These are phyloP conservation scores for Penicillium roqueforti DNA, from an alignment of 495 filamentous ascomycete species.

Conservation along the genomic window DNA sequence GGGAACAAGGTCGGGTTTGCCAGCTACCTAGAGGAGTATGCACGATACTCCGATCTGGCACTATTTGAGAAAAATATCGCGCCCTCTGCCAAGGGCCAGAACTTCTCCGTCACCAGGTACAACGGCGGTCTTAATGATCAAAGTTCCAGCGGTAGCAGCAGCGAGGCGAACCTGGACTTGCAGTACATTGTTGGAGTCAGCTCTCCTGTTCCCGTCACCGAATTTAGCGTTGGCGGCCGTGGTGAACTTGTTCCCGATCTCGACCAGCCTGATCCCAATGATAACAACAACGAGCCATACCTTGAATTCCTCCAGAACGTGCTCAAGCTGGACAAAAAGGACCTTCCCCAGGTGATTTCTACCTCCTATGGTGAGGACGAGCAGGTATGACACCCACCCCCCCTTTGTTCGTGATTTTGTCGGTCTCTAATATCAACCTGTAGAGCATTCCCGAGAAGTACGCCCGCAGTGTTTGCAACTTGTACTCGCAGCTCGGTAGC, in stretches of 20 bases:
- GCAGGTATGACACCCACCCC: slow-evolving; percentile 26
- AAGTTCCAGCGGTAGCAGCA: slow-evolving; percentile 41
- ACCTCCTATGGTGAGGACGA: slow-evolving; percentile 83
- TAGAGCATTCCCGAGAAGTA: slow-evolving; percentile 66
- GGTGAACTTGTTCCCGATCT: slow-evolving; percentile 60
- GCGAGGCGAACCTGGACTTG: slow-evolving; percentile 74
- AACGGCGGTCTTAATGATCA: slow-evolving; percentile 56
- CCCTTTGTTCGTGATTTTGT: neutral
- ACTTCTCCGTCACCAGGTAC: slow-evolving; percentile 59
- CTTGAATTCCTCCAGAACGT: slow-evolving; percentile 65
- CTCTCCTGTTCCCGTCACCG: slow-evolving; percentile 56
- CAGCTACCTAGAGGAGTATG: slow-evolving; percentile 66
- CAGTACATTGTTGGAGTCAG: slow-evolving; percentile 63
- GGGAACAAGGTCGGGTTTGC: slow-evolving; percentile 57
- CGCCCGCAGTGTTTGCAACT: slow-evolving; percentile 63
- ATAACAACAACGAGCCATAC: slow-evolving; percentile 73
- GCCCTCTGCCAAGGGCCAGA: slow-evolving; percentile 51
- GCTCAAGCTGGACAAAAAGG: slow-evolving; percentile 40
- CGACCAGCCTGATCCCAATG: slow-evolving; percentile 46
- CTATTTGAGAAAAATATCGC: slow-evolving; percentile 51
- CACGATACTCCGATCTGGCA: slow-evolving; percentile 55
- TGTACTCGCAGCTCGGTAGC: slow-evolving; percentile 65
- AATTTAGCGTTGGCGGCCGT: slow-evolving; percentile 64
- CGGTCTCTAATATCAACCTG: slow-evolving; percentile 4
- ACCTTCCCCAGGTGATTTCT: slow-evolving; percentile 70